phyloP scores from a whole-genome alignment of 2,329 filamentous ascomycete genomes.

The Colletotrichum australisinense region DNA sequence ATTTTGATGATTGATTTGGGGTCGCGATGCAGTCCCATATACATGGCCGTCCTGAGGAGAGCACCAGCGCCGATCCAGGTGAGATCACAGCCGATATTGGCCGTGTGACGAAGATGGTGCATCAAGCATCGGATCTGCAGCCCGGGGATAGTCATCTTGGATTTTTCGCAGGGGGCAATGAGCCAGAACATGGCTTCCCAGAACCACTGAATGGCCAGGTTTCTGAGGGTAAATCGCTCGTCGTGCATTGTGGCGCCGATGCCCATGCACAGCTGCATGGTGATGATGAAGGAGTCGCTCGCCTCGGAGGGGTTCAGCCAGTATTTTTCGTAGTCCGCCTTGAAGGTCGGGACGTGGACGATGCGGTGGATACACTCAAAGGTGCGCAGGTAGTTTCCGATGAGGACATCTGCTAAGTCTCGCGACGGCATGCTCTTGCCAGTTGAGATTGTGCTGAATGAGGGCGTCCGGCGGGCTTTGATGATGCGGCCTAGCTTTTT shows the following conservation, averaged over 20 bases:
- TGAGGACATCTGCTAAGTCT: conserved; percentile 59
- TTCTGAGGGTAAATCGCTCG: conserved; percentile 54
- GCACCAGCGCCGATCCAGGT: conserved; percentile 63
- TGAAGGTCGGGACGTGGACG: conserved; percentile 68
- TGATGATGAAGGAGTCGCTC: conserved; percentile 59
- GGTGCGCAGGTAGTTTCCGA: conserved; percentile 65
- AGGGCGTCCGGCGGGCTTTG: conserved; percentile 52
- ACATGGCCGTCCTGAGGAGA: conserved; percentile 64
- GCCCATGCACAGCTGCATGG: conserved; percentile 64
- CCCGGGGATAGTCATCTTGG: conserved; percentile 57
- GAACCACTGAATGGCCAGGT: conserved; percentile 60
- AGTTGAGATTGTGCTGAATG: conserved; percentile 47
- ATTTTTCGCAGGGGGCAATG: conserved; percentile 58
- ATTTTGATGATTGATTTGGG: conserved; percentile 61
- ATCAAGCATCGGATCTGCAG: conserved; percentile 66
- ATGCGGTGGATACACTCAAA: conserved; percentile 68
- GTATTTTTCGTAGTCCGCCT: conserved; percentile 62
- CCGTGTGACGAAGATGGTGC: conserved; percentile 59
- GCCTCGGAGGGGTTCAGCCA: conserved; percentile 56
- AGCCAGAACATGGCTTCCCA: conserved; percentile 65
- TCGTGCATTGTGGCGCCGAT: conserved; percentile 62
- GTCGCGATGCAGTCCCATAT: conserved; percentile 69
- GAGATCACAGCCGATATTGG: conserved; percentile 60
- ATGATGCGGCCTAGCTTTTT: conserved; percentile 54
- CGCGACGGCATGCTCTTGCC: conserved; percentile 52